phyloP scores from a whole-genome alignment of 139 green algal species.

The Axilococcus clingmanii region DNA sequence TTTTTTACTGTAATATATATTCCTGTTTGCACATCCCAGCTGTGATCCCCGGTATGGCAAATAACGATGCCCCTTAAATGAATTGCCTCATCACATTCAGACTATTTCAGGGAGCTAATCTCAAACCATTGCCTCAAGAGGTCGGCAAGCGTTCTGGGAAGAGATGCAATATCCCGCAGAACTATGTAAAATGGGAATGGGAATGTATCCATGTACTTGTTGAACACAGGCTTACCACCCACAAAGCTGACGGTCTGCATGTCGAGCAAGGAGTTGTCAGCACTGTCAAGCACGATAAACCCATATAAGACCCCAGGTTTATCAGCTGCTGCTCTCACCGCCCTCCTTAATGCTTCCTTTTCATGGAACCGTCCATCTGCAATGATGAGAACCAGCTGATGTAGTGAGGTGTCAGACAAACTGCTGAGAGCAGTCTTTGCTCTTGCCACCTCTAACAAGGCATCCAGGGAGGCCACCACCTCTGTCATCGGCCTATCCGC shows the following conservation, averaged over 20 bases:
- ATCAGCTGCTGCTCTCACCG: conserved; percentile 45
- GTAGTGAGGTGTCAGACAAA: conserved; percentile 23
- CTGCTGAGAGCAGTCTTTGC: conserved; percentile 14
- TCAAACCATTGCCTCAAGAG: conserved; percentile 95
- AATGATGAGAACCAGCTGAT: conserved; percentile 95
- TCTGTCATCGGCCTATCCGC: conserved; percentile 80
- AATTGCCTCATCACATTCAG: no score
- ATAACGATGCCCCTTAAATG: no score
- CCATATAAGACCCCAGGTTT: conserved; percentile 73
- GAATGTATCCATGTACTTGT: conserved; percentile 93
- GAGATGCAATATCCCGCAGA: conserved; percentile 71
- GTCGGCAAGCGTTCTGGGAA: conserved; percentile 80
- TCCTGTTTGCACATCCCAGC: no score
- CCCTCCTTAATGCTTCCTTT: conserved; percentile 64
- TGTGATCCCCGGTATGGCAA: no score
- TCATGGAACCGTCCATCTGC: conserved; percentile 97
- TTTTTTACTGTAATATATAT: no score
- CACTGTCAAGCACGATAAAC: conserved; percentile 83
- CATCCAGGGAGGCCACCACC: conserved; percentile 62
- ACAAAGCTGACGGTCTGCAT: conserved; percentile 87
- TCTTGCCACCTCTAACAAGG: conserved; percentile 57
- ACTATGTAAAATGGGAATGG: conserved; percentile 97
- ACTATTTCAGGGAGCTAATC: no score
- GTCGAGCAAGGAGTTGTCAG: conserved; percentile 66
- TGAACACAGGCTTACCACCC: conserved; percentile 78